A percentile compares a stretch with the other conserved stretches of the same genome.
These are phyloP conservation scores for Omphalotus guepiniiformis DNA, from an alignment of 768 basidiomycete species.

Conservation along the genomic window DNA sequence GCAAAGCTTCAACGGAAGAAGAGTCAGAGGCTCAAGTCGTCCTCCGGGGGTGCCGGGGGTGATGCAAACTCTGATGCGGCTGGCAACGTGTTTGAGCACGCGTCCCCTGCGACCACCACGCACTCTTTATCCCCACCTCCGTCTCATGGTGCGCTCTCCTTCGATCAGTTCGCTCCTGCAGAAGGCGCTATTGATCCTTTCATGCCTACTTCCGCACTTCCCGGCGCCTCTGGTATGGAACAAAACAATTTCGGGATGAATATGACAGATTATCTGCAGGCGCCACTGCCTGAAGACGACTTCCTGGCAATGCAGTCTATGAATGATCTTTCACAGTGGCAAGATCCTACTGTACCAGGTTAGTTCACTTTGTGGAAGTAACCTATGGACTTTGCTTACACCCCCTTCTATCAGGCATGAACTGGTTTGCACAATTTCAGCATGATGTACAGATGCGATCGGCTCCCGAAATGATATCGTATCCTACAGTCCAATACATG, in stretches of 20 bases:
- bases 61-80: conserved; percentile 13
- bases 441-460: conserved; percentile 34
- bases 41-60: conserved; percentile 17
- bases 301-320: conserved; percentile 59
- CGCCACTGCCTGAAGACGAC: conserved; percentile 36
- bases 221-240: conserved; percentile 3
- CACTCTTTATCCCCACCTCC: conserved; percentile 45
- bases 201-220: conserved; percentile 12
- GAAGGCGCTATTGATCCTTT: conserved; percentile 38
- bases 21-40: conserved; percentile 10
- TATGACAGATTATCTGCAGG: conserved; percentile 1
- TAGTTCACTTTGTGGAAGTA: conserved; percentile 15
- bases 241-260: background rate
- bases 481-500: too few species aligned
- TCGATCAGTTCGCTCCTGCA: conserved; percentile 43
- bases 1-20: conserved; percentile 9
- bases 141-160: conserved; percentile 38
- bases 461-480: background rate
- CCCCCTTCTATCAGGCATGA: conserved; percentile 24
- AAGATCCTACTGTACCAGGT: conserved; percentile 54
- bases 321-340: conserved; percentile 50
- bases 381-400: background rate
- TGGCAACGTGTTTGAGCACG: conserved; percentile 19
- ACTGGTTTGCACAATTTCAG: conserved; percentile 38
- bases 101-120: conserved; percentile 36